phyloP scores from a whole-genome alignment of 345 rosid genomes.

The Limnanthes douglasii region DNA sequence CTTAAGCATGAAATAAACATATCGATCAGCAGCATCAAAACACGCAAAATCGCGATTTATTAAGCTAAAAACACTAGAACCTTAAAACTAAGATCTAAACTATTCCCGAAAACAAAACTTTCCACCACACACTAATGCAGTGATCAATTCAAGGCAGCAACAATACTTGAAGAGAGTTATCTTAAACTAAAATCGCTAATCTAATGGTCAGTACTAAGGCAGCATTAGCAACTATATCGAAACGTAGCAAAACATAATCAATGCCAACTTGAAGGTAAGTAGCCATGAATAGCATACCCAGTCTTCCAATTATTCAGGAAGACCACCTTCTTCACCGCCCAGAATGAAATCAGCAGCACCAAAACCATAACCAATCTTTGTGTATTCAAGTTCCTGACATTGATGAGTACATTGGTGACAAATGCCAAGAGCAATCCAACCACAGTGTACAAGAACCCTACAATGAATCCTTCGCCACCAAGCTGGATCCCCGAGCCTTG shows the following conservation, averaged over 20 bases:
- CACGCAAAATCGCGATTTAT: no score
- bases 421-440: slow-evolving; percentile 57
- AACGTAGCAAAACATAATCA: no score
- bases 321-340: slow-evolving; percentile 56
- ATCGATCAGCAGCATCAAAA: no score
- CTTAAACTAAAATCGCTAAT: background rate
- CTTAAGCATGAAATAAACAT: no score
- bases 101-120: background rate
- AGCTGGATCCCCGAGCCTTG: slow-evolving; percentile 64
- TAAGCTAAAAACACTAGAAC: no score
- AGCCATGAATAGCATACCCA: slow-evolving; percentile 46
- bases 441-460: slow-evolving; percentile 59
- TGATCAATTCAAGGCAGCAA: no score
- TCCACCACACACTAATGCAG: background rate
- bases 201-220: slow-evolving; percentile 1
- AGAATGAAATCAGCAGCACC: slow-evolving; percentile 34
- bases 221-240: no score
- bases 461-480: slow-evolving; percentile 59
- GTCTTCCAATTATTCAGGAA: slow-evolving; percentile 82
- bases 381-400: slow-evolving; percentile 23
- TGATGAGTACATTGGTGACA: slow-evolving; percentile 42
- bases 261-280: slow-evolving; percentile 49
- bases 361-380: slow-evolving; percentile 39
- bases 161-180: no score
- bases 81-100: no score